These are phyloP conservation scores for Stentor roeselii DNA, from an alignment of 73 alveolate species.

Conservation along the genomic window DNA sequence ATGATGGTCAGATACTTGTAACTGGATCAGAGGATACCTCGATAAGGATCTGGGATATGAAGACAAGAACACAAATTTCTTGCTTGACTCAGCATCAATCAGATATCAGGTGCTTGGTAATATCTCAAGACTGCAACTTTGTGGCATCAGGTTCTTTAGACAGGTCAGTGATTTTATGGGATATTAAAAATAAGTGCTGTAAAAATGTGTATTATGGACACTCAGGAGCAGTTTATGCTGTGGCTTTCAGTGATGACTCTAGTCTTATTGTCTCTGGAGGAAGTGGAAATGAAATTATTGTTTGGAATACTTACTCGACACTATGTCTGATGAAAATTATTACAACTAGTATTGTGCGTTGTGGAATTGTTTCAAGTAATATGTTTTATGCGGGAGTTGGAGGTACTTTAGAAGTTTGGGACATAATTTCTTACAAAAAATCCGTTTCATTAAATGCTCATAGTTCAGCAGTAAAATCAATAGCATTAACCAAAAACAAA, in stretches of 20 bases:
- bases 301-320: conserved; percentile 8
- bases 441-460: too few species aligned
- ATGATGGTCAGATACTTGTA: not conserved
- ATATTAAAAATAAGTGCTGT: not conserved
- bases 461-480: too few species aligned
- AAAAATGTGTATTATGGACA: not conserved
- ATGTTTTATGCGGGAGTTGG: too few species aligned
- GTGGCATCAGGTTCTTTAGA: not conserved
- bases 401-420: too few species aligned
- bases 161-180: not conserved
- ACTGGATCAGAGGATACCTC: not conserved
- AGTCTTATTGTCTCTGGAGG: not conserved
- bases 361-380: too few species aligned
- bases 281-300: not conserved
- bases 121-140: not conserved
- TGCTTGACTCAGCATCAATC: not conserved
- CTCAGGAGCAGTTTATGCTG: not conserved
- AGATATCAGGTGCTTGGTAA: not conserved
- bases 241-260: not conserved
- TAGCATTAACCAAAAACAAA: too few species aligned
- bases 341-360: too few species aligned
- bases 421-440: too few species aligned
- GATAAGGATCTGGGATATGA: not conserved
- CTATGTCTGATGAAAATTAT: too few species aligned
- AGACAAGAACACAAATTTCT: not conserved